Evolutionary conservation across 768 basidiomycete genomes (phyloP), one percentile per base, ranked within the genome.

Genomic region (Peribolospora baueri): DNA sequence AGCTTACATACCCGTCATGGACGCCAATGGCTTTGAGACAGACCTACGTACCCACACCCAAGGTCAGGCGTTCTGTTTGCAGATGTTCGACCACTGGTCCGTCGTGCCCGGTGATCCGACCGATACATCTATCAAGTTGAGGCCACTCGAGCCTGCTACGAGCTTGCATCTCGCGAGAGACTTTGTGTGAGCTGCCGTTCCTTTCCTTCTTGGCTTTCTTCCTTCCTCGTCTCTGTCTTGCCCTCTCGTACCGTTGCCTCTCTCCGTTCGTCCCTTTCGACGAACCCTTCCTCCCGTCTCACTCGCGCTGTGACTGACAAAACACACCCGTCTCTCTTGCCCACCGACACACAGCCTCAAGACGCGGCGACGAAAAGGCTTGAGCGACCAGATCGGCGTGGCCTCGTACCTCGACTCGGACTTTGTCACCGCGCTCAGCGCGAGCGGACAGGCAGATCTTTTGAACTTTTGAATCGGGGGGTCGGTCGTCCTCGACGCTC

Each of bases 41-140:
- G 93, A 98, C 70, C 70, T 98, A 65, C 73, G 93, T 63, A 97
- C 90, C 50, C 87, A 93, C 50, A 98, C 93, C 37, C 87, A 93
- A 68, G 93, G 93, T 38, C 93, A 97, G 68, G 93, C 93, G n/a
- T 97, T 95, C 72, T 93, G 88, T 64, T 72, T 87, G 63, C 90
- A 95, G 68, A 78, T 85, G 59, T 98, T 97, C 68, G 91, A 97
- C 67, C 93, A 98, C 63, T 98, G 93, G 93, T 82, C 83, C 11
- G 84, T 91, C 63, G 91, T 97, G n/a, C 91, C 62, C 83, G 90
- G 93, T 67, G 93, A 98, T 72, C 93, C 93, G 53, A 90, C 84
- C 65, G 93, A 98, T 72, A 86, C 87, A 61, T 83, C 79, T 63
- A 95, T 98, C 70, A 85, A 91, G 69, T 78, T 95, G 55, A 77